Evolutionary conservation across 2,329 filamentous ascomycete species (phyloP), one percentile per base, ranked within the genome.

Genomic region (Sporothrix schenckii): DNA sequence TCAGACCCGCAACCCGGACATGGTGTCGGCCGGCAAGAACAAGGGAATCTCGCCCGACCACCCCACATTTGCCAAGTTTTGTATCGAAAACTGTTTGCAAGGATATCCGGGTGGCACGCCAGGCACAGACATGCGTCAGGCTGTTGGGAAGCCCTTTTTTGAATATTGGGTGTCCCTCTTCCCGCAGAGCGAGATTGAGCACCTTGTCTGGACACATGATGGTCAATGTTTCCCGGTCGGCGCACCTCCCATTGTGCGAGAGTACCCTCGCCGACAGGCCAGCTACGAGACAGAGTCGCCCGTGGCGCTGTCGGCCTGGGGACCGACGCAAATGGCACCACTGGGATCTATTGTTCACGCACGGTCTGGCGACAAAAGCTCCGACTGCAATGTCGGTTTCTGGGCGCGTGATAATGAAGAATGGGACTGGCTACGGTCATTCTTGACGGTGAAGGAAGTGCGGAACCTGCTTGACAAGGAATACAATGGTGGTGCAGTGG

Each of bases 361-460:
- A 2, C 77, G 80, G 1, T 80, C 79, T 0, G 80, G 80, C 2
- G 80, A 82, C 70, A 82, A 81, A 69, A 78, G 77, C 0, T 75
- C 76, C 0, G 77, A 81, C 73, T 76, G 75, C 21, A 82, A 82
- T 70, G 76, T 80, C 34, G 80, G 80, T 5, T 78, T 82, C 72
- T 85, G 80, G 74, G 79, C 81, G 3, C 75, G 78, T 7, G 70
- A 77, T 68, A 71, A 75, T 1, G 79, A 82, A 58, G 80, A 82
- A 72, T 84, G 77, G 69, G 76, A 79, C 1, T 82, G 80, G 80
- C 73, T 82, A 10, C 77, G 79, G 30, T 75, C 73, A 3, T 65
- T 81, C 27, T 75, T 83, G 76, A 81, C 78, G 0, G 73, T 75
- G 4, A 49, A 63, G 7, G 70, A 71, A 54, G 53, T 75, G 21